Evolutionary conservation across 176 grass and related monocot genomes (phyloP).

Genomic region (Aechmea fasciata): DNA sequence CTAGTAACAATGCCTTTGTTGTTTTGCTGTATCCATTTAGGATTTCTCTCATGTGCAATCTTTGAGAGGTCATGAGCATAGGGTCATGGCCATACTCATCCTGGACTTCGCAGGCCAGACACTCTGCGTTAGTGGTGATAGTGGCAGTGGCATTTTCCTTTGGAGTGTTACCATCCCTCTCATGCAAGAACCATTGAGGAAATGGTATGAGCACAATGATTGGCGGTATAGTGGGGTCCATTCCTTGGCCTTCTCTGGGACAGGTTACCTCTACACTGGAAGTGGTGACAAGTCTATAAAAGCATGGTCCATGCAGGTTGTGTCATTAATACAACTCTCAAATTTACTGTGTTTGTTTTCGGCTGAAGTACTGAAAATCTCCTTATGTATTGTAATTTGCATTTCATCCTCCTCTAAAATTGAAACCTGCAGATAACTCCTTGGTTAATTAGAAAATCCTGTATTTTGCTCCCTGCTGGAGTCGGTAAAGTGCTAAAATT

Average conservation of each 20-base stretch:
- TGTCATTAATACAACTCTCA: neutral
- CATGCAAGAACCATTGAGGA: constrained; percentile 44
- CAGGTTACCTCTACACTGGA: constrained; percentile 68
- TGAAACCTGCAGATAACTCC: no score
- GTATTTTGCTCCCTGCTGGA: neutral
- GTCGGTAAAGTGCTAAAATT: no score
- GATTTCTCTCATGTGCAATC: constrained; percentile 73
- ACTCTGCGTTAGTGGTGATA: constrained; percentile 80
- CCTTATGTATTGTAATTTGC: no score
- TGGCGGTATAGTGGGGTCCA: constrained; percentile 83
- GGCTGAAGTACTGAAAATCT: no score
- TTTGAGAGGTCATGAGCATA: constrained; percentile 78
- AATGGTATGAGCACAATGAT: constrained; percentile 90
- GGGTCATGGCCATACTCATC: constrained; percentile 59
- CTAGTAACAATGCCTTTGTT: neutral
- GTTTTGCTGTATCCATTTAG: constrained; percentile 31
- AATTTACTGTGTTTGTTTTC: neutral
- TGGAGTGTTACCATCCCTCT: constrained; percentile 41
- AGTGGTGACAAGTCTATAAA: constrained; percentile 89
- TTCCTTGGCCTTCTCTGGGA: constrained; percentile 66
- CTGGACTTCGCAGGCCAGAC: constrained; percentile 32
- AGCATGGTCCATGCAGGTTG: constrained; percentile 89
- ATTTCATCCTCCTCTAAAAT: no score
- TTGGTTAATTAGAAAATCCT: neutral
- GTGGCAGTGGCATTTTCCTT: constrained; percentile 72